A percentile compares a stretch with the other conserved stretches of the same genome.
Conservation (phyloP, 495 filamentous ascomycete species). For the Paragyromitra xinjiangensis region DNA sequence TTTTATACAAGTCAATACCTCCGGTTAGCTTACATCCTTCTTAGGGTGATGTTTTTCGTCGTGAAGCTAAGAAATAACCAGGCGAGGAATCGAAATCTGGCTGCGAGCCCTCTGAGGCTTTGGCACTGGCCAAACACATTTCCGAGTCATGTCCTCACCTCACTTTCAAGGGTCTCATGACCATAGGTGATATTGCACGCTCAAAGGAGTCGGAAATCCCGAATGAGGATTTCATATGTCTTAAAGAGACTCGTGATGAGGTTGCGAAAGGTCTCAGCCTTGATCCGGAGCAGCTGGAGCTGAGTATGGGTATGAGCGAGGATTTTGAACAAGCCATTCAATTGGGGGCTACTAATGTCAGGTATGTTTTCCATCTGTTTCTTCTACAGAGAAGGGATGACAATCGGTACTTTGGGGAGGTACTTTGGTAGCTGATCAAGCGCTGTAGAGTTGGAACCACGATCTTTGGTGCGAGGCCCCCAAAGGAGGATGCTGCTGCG, state of each 20-base stretch:
- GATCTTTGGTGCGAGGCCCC: constrained; percentile 85
- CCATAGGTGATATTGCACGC: constrained; percentile 91
- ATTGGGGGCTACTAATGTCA: constrained; percentile 86
- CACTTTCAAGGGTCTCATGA: constrained; percentile 86
- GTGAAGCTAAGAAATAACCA: constrained; percentile 13
- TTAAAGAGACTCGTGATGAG: constrained; percentile 75
- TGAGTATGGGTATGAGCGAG: constrained; percentile 85
- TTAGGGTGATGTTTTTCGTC: not conserved
- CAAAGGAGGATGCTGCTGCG: constrained; percentile 62
- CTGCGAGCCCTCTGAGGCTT: constrained; percentile 71
- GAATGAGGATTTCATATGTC: constrained; percentile 85
- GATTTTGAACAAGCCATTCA: constrained; percentile 92
- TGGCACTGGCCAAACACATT: constrained; percentile 72
- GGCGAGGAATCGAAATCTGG: constrained; percentile 85
- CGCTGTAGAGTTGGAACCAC: constrained; percentile 79
- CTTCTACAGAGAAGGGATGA: not conserved
- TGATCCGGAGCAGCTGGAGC: constrained; percentile 60
- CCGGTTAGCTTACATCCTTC: constrained; percentile 59
- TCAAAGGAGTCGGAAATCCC: constrained; percentile 77
- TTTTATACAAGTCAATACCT: constrained; percentile 95
- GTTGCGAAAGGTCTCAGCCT: constrained; percentile 63
- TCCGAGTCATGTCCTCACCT: constrained; percentile 75
- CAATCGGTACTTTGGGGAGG: not conserved
- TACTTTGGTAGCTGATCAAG: not conserved
- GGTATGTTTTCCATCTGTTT: constrained; percentile 25